A percentile compares a stretch with the other conserved stretches of the same genome.
These are phyloP conservation scores for Picea mariana DNA, from an alignment of 83 land plant species.

Conservation along the genomic window DNA sequence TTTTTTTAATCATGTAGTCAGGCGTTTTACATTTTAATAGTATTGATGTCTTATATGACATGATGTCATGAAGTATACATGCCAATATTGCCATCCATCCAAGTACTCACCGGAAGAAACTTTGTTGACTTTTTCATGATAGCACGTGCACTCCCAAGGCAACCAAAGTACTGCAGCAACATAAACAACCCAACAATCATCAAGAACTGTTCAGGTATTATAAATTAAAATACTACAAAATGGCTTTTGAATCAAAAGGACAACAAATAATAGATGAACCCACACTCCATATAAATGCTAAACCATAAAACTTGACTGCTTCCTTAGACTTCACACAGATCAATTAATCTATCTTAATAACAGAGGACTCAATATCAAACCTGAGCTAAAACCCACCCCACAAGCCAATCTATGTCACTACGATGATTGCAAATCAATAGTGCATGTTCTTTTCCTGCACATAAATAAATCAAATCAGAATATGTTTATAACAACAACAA, in stretches of 20 bases:
- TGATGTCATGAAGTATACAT: background rate
- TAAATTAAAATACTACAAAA: background rate
- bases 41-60: too few species aligned
- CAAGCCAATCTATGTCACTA: slow-evolving; percentile 60
- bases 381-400: slow-evolving; percentile 54
- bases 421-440: slow-evolving; percentile 49
- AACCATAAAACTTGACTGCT: background rate
- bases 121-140: slow-evolving; percentile 92
- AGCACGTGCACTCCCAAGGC: slow-evolving; percentile 90
- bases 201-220: slow-evolving; percentile 6
- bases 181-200: background rate
- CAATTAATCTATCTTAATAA: background rate
- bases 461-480: background rate
- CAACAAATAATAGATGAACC: background rate
- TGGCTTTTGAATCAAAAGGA: too few species aligned
- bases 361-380: slow-evolving; percentile 14
- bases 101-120: slow-evolving; percentile 74
- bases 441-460: slow-evolving; percentile 55
- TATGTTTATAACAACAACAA: background rate
- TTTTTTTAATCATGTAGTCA: too few species aligned
- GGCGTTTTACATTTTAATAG: too few species aligned
- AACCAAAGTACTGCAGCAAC: slow-evolving; percentile 74
- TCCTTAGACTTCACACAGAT: background rate
- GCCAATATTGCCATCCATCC: background rate
- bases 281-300: background rate